These are phyloP conservation scores for Glutinoglossum americanum DNA, from an alignment of 495 filamentous ascomycete genomes.

Conservation along the genomic window DNA sequence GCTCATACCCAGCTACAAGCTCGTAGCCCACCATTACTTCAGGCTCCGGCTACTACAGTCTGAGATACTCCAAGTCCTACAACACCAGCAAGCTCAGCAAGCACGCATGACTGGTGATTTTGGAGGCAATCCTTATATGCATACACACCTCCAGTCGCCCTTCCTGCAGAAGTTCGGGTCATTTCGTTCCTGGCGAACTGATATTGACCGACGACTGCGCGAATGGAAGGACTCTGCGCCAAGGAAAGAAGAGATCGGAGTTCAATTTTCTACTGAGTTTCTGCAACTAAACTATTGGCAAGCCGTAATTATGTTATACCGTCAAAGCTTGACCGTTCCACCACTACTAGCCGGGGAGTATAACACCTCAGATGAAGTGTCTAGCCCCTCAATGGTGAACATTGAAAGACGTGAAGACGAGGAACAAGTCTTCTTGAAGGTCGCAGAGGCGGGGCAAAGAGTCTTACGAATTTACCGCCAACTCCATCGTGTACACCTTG, in stretches of 20 bases:
- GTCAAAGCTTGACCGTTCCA: conserved; percentile 78
- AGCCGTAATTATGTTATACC: conserved; percentile 88
- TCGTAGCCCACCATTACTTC: conserved; percentile 79
- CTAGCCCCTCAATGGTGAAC: conserved; percentile 35
- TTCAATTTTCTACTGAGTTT: conserved; percentile 68
- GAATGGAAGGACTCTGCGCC: conserved; percentile 80
- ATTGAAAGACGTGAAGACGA: conserved; percentile 56
- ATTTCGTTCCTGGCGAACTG: conserved; percentile 70
- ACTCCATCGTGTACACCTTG: conserved; percentile 65
- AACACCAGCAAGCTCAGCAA: conserved; percentile 61
- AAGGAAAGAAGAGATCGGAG: conserved; percentile 53
- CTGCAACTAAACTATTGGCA: conserved; percentile 95
- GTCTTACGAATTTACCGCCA: conserved; percentile 80
- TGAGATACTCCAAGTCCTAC: conserved; percentile 83
- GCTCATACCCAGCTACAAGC: conserved; percentile 55
- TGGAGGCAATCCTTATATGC: conserved; percentile 45
- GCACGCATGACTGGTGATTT: conserved; percentile 35
- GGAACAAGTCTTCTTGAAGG: conserved; percentile 75
- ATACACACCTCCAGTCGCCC: conserved; percentile 57
- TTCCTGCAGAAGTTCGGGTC: conserved; percentile 69
- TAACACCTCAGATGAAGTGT: conserved; percentile 42
- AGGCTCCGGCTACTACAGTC: conserved; percentile 80
- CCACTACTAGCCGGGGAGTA: conserved; percentile 61
- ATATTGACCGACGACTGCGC: conserved; percentile 62
- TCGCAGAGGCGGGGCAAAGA: conserved; percentile 85